A percentile compares a stretch with the other conserved stretches of the same genome.
These are phyloP conservation scores for Emmonsia crescens DNA, from an alignment of 2,329 filamentous ascomycete species.

Conservation along the genomic window DNA sequence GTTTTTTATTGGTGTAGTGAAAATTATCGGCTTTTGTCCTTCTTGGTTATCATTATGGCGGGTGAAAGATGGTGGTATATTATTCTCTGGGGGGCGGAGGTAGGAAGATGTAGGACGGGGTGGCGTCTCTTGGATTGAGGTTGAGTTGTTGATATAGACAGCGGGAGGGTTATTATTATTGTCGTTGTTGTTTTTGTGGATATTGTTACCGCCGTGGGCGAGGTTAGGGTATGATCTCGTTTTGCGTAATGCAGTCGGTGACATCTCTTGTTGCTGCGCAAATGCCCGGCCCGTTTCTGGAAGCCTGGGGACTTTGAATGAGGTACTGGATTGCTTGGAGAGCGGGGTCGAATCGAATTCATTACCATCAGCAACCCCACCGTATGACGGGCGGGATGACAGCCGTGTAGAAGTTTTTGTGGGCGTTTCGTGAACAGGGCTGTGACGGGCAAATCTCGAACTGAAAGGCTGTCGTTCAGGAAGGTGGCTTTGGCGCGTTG, in stretches of 20 bases:
- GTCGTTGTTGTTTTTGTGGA: slow-evolving; percentile 4
- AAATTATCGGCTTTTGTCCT: background rate
- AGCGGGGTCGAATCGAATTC: slow-evolving; percentile 1
- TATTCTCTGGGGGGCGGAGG: background rate
- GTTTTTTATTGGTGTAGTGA: slow-evolving; percentile 3
- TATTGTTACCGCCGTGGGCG: background rate
- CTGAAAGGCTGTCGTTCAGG: slow-evolving; percentile 16
- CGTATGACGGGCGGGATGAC: background rate
- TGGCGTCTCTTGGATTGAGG: slow-evolving; percentile 12
- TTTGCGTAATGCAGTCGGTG: slow-evolving; percentile 7
- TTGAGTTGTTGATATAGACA: slow-evolving; percentile 15
- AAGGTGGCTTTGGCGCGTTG: slow-evolving; percentile 19
- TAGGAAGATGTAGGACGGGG: slow-evolving; percentile 3
- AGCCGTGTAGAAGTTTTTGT: slow-evolving; percentile 16
- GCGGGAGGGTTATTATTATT: slow-evolving; percentile 14
- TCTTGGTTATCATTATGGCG: background rate
- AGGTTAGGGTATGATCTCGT: slow-evolving; percentile 11
- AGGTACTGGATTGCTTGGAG: background rate
- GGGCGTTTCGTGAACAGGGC: slow-evolving; percentile 28
- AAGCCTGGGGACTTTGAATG: slow-evolving; percentile 3
- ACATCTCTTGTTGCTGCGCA: background rate
- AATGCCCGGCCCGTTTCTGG: background rate
- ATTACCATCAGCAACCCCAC: background rate
- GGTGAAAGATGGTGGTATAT: background rate
- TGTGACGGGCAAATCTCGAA: slow-evolving; percentile 7